Base-by-base conservation (phyloP, 768 basidiomycete genomes). In the Kwoniella europaea region DNA sequence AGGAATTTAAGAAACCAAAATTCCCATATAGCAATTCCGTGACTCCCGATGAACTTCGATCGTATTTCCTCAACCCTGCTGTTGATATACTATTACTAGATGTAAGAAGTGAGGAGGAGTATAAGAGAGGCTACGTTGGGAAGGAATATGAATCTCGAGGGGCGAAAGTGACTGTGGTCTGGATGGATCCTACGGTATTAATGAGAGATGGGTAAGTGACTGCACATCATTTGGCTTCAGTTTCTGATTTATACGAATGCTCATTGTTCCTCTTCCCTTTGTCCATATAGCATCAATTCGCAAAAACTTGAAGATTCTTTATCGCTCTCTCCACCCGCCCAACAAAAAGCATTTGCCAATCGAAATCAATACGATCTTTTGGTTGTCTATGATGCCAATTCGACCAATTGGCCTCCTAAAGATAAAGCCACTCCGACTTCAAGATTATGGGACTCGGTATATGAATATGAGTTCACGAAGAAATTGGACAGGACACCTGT, bases 301-400 rank as follows among this genome's bases (percentile, higher is more conserved):
- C 82, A 86, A 56, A 86, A 85, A 29, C 87, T 98, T 10, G 94
- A 96, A 82, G 87, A 91, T 69, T 87, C 92, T 0, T 87, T 97
- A 67, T 84, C 88, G 4, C 85, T 92, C 43, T 89, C 88, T 0
- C 92, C 95, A 1, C 86, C 87, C 46, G 80, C 87, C 50, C 95
- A 98, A 83, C 86, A 86, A 56, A 86, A 86, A 2, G 86, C 91
- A n/a, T 98, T 98, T 82, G 82, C 85, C 53, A 91, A 93, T 71
- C 91, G 96, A 52, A 89, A 94, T 77, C 90, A 91, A 75, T 96
- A 92, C 80, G 94, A 97, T 74, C 83, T 95, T 22, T 89, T 99
- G 27, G 92, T 90, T 16, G 85, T 98, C 3, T 94, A 94, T 82
- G 95, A 98, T 82, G 69, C 77, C 2, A 61, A 79, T 13, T 83